These are phyloP conservation scores for Ganoderma lucidum DNA, from an alignment of 1,284 basidiomycete genomes.

Conservation along the genomic window DNA sequence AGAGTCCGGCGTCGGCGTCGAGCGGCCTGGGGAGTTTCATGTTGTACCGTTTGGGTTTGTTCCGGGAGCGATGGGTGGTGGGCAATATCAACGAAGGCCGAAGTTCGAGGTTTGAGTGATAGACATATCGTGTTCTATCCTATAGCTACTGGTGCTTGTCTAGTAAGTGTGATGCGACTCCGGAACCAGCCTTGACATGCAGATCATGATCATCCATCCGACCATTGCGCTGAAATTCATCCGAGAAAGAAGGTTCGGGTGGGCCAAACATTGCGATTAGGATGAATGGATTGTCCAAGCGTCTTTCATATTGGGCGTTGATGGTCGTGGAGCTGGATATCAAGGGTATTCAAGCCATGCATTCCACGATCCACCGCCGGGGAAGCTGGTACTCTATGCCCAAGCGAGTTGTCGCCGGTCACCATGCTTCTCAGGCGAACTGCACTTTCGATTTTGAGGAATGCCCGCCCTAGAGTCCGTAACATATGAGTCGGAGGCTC, in stretches of 20 bases:
- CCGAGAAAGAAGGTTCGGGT: not conserved
- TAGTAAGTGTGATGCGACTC: not conserved
- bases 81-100: not conserved
- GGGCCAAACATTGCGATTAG: not conserved
- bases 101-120: not conserved
- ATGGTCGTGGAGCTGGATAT: conserved; percentile 3
- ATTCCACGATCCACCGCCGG: not conserved
- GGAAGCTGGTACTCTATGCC: not conserved
- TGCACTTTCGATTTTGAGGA: not conserved
- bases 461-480: not conserved
- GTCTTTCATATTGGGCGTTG: conserved; percentile 1
- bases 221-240: not conserved
- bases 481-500: not conserved
- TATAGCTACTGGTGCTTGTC: not conserved
- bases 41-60: not conserved
- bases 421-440: not conserved
- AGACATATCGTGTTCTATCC: not conserved
- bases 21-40: not conserved
- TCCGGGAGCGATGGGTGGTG: conserved; percentile 2
- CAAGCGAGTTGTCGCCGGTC: not conserved
- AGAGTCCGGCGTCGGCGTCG: not conserved
- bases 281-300: not conserved
- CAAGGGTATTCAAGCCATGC: not conserved
- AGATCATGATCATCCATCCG: not conserved
- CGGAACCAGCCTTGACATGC: not conserved